phyloP scores from a whole-genome alignment of 352 stramenopile genomes.

The Thalassiosira pacifica region DNA sequence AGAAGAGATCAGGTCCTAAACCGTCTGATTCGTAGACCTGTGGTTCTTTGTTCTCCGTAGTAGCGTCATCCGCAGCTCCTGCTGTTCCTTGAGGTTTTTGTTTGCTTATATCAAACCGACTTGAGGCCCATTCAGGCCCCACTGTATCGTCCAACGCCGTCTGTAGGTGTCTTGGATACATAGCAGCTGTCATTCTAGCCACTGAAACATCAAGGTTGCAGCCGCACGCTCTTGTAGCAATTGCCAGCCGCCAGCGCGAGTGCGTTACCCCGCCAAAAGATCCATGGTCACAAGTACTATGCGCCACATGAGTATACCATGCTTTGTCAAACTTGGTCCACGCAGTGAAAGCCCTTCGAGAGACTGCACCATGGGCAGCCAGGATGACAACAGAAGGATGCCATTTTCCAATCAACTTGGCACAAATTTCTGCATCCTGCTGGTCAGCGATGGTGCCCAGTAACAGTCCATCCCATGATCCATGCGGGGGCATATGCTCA shows the following conservation, averaged over 20 bases:
- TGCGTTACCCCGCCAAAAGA: not conserved
- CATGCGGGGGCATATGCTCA: not conserved
- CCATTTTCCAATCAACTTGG: not conserved
- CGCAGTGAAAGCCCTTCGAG: not conserved
- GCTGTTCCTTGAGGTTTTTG: not conserved
- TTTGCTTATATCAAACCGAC: not conserved
- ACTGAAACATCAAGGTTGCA: too few species aligned
- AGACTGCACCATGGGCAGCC: not conserved
- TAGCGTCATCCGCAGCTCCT: not conserved
- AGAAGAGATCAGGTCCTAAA: not conserved
- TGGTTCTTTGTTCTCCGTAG: not conserved
- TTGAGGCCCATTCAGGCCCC: not conserved
- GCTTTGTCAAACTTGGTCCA: not conserved
- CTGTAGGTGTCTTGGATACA: conserved; percentile 4
- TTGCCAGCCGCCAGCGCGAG: not conserved
- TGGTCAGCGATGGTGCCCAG: not conserved
- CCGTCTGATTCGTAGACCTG: too few species aligned
- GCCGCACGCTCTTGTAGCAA: not conserved
- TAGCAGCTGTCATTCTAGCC: conserved; percentile 4
- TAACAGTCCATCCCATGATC: too few species aligned
- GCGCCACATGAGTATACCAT: not conserved
- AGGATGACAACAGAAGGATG: not conserved
- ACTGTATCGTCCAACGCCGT: too few species aligned
- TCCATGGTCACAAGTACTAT: too few species aligned
- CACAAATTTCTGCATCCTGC: not conserved